A percentile compares a stretch with the other conserved stretches of the same genome.
phyloP scores from a whole-genome alignment of 75 land plant species.

The Chamaecyparis obtusa region DNA sequence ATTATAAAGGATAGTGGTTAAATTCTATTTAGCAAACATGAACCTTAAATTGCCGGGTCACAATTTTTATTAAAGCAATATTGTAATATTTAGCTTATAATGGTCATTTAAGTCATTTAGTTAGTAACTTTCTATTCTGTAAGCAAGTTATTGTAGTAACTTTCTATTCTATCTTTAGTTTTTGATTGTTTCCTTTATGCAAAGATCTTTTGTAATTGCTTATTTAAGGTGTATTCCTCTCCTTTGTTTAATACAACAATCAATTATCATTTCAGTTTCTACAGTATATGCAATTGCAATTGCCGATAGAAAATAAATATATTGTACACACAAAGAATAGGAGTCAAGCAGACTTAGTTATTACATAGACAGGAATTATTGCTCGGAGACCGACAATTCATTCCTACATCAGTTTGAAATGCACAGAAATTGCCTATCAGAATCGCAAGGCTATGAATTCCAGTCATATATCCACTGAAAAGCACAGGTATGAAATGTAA shows the following conservation, averaged over 20 bases:
- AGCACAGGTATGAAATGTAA: background rate
- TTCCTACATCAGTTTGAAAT: background rate
- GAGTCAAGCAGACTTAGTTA: background rate
- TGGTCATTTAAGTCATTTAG: too few relatives aligned
- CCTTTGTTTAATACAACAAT: too few relatives aligned
- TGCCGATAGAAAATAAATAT: background rate
- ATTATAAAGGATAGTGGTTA: background rate
- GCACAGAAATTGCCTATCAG: background rate
- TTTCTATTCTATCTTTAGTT: too few relatives aligned
- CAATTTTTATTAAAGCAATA: too few relatives aligned
- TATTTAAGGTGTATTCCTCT: too few relatives aligned
- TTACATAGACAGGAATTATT: background rate
- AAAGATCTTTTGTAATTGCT: too few relatives aligned
- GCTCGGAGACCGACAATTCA: background rate
- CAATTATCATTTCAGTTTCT: background rate
- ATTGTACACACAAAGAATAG: background rate
- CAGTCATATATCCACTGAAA: background rate
- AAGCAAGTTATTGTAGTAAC: too few relatives aligned
- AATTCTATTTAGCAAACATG: background rate
- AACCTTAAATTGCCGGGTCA: background rate
- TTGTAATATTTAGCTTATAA: too few relatives aligned
- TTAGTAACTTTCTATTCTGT: too few relatives aligned
- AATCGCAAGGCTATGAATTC: background rate
- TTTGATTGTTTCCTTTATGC: too few relatives aligned
- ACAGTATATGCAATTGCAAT: background rate